Conservation (phyloP, 225 moss, liverwort and hornwort species). For the Bryum argenteum region DNA sequence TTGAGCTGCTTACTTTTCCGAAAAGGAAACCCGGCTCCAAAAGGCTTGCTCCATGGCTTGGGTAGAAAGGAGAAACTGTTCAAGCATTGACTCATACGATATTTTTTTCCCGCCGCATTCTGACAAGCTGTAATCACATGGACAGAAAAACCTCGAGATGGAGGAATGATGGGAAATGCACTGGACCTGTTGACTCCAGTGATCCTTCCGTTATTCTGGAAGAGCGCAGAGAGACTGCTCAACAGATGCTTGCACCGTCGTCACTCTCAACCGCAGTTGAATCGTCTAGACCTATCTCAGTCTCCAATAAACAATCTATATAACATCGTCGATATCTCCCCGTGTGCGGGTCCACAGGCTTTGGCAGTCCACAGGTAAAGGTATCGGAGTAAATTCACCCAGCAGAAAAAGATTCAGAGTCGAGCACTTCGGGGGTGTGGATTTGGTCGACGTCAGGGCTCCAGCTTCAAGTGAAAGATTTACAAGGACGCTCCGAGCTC, state of each 20-base stretch:
- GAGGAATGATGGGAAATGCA: constrained; percentile 12
- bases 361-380: constrained; percentile 19
- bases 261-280: constrained; percentile 17
- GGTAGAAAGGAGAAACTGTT: background rate
- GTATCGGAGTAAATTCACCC: constrained; percentile 7
- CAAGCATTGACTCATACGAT: background rate
- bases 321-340: constrained; percentile 14
- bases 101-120: background rate
- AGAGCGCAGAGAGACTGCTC: constrained; percentile 22
- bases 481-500: constrained; percentile 27
- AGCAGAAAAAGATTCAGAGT: constrained; percentile 10
- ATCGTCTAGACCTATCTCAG: constrained; percentile 28
- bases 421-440: constrained; percentile 20
- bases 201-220: constrained; percentile 21
- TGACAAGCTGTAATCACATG: constrained; percentile 12
- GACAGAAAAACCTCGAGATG: constrained; percentile 14
- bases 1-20: no score
- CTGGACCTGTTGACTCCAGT: background rate
- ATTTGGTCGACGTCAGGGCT: constrained; percentile 20
- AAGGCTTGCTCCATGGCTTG: no score
- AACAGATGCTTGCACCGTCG: constrained; percentile 15
- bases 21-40: no score
- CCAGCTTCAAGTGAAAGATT: constrained; percentile 26
- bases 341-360: constrained; percentile 14
- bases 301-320: constrained; percentile 23